phyloP scores from a whole-genome alignment of 2,329 filamentous ascomycete genomes.

The Colletotrichum chrysophilum region DNA sequence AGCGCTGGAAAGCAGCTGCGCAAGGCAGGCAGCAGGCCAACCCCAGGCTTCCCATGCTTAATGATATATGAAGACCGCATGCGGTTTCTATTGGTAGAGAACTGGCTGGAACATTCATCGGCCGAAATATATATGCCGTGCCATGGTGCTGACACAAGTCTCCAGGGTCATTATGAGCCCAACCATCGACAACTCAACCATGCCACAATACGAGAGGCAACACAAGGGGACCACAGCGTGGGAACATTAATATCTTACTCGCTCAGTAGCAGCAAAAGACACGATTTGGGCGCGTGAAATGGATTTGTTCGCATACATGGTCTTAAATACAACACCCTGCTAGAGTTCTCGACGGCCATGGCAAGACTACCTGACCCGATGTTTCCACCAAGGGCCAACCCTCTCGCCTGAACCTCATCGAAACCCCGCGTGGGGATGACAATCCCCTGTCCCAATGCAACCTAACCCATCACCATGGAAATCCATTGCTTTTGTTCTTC shows the following conservation, averaged over 20 bases:
- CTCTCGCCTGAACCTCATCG: background rate
- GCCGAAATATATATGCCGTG: too few species aligned
- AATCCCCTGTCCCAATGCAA: background rate
- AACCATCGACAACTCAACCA: too few species aligned
- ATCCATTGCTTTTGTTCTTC: conserved; percentile 19
- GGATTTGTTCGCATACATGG: conserved; percentile 19
- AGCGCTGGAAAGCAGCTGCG: too few species aligned
- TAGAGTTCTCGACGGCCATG: background rate
- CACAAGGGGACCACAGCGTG: too few species aligned
- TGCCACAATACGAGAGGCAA: too few species aligned
- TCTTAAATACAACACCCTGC: conserved; percentile 15
- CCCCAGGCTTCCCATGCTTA: too few species aligned
- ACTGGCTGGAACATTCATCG: too few species aligned
- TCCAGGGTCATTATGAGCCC: background rate
- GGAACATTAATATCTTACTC: too few species aligned
- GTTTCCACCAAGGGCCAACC: background rate
- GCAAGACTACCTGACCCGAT: background rate
- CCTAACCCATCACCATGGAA: conserved; percentile 1
- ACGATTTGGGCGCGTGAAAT: background rate
- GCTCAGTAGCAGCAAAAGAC: too few species aligned
- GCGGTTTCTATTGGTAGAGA: too few species aligned
- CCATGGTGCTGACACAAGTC: background rate
- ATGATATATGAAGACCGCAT: too few species aligned
- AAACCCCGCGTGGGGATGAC: background rate
- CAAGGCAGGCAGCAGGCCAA: too few species aligned